These are phyloP conservation scores for Trypethelium eluteriae DNA, from an alignment of 495 filamentous ascomycete genomes.

Conservation along the genomic window DNA sequence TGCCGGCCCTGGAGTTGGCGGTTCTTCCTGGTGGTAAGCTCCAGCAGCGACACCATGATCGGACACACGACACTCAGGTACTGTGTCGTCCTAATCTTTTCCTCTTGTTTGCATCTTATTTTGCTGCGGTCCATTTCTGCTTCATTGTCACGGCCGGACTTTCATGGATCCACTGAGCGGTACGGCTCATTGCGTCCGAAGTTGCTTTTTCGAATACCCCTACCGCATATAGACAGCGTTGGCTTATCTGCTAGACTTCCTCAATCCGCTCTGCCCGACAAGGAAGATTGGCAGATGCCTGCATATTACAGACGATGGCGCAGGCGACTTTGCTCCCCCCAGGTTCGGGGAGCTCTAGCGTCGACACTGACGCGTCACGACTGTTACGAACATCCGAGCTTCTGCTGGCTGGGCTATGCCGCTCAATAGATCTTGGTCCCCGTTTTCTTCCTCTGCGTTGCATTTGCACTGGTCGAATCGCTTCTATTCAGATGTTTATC, in stretches of 20 bases:
- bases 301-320: constrained; percentile 8
- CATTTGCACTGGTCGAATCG: constrained; percentile 11
- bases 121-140: background rate
- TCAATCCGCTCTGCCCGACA: background rate
- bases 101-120: constrained; percentile 6
- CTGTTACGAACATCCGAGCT: constrained; percentile 12
- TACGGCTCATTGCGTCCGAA: constrained; percentile 10
- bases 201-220: constrained; percentile 16
- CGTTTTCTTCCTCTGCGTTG: constrained; percentile 4
- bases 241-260: constrained; percentile 12
- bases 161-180: constrained; percentile 12
- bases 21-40: constrained; percentile 92
- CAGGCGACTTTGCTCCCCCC: constrained; percentile 4
- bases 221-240: constrained; percentile 18
- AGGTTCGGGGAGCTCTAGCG: background rate
- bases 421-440: constrained; percentile 13
- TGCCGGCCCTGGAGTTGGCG: constrained; percentile 56
- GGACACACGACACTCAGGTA: background rate
- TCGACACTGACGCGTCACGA: constrained; percentile 11
- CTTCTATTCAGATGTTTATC: background rate
- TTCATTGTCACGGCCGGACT: background rate
- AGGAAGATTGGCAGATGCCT: constrained; percentile 12
- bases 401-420: constrained; percentile 12
- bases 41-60: background rate
- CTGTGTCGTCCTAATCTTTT: background rate